Percentiles rank a stretch among this genome's conserved stretches.
Evolutionary conservation across 2,329 filamentous ascomycete species (phyloP).

Genomic region (Colletotrichum gigasporum): DNA sequence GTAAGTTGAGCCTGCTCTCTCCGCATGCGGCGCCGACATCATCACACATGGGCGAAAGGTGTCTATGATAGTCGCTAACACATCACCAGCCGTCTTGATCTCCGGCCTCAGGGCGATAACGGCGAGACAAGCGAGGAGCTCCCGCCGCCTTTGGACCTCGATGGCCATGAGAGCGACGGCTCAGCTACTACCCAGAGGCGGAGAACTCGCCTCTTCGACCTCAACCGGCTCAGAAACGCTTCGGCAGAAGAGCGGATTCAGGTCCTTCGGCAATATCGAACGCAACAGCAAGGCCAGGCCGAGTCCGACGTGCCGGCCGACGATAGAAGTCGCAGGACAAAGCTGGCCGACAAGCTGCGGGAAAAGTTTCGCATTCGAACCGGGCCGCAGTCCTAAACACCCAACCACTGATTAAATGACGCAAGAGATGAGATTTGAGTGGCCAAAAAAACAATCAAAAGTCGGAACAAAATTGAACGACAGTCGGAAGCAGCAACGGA

Average conservation of each 20-base stretch:
- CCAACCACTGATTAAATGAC: background rate
- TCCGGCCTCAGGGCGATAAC: constrained; percentile 50
- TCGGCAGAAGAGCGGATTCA: constrained; percentile 70
- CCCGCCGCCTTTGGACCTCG: constrained; percentile 53
- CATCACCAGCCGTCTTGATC: constrained; percentile 60
- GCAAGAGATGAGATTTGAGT: background rate
- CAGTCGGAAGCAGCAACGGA: background rate
- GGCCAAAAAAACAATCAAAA: too few species aligned
- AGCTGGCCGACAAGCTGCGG: constrained; percentile 58
- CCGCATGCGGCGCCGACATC: too few species aligned
- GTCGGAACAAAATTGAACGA: background rate
- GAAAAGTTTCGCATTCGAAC: constrained; percentile 64
- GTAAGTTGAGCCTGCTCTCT: constrained; percentile 54
- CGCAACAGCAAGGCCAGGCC: constrained; percentile 45
- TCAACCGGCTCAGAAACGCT: constrained; percentile 66
- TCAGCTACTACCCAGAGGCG: constrained; percentile 47
- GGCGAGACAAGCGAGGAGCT: constrained; percentile 39
- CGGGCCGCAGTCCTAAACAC: constrained; percentile 45
- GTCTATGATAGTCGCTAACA: constrained; percentile 33
- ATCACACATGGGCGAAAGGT: too few species aligned
- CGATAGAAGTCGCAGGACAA: constrained; percentile 50
- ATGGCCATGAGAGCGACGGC: constrained; percentile 45
- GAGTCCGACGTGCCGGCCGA: constrained; percentile 9
- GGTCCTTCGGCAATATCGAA: constrained; percentile 60
- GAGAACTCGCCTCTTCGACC: constrained; percentile 64